These are phyloP conservation scores for Turnera subulata DNA, from an alignment of 345 rosid genomes.

Conservation along the genomic window DNA sequence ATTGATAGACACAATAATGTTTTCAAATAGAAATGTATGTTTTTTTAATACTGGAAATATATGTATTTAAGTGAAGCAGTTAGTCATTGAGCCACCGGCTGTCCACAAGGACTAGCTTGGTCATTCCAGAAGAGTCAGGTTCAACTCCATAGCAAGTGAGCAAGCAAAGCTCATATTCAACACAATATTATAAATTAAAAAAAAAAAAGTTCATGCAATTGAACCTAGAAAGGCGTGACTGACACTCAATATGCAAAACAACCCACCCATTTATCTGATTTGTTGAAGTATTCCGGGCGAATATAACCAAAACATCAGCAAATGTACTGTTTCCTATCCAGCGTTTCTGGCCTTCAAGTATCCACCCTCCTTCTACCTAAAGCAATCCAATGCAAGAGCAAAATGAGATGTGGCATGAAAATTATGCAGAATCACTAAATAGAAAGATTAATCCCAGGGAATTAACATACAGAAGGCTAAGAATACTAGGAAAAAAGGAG, in stretches of 20 bases:
- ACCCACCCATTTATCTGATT: conserved; percentile 89
- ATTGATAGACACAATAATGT: not conserved
- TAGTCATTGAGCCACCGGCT: no score
- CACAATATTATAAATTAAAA: no score
- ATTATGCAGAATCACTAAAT: not conserved
- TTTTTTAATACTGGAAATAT: not conserved
- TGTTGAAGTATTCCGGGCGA: conserved; percentile 72
- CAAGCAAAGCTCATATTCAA: no score
- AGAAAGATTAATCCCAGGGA: not conserved
- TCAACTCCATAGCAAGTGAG: no score
- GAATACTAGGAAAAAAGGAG: no score
- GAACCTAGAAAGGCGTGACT: not conserved
- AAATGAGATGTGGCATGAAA: conserved; percentile 12
- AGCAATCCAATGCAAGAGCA: conserved; percentile 9
- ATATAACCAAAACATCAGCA: conserved; percentile 79
- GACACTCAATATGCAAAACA: not conserved
- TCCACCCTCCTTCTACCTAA: conserved; percentile 94
- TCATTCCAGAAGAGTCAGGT: no score
- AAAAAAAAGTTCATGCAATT: no score
- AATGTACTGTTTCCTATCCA: conserved; percentile 99
- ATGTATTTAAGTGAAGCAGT: no score
- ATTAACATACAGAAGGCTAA: no score
- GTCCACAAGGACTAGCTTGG: no score
- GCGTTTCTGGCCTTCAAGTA: conserved; percentile 86
- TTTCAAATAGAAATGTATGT: not conserved